These are phyloP conservation scores for Fusarium circinatum DNA, from an alignment of 2,329 filamentous ascomycete species.

Conservation along the genomic window DNA sequence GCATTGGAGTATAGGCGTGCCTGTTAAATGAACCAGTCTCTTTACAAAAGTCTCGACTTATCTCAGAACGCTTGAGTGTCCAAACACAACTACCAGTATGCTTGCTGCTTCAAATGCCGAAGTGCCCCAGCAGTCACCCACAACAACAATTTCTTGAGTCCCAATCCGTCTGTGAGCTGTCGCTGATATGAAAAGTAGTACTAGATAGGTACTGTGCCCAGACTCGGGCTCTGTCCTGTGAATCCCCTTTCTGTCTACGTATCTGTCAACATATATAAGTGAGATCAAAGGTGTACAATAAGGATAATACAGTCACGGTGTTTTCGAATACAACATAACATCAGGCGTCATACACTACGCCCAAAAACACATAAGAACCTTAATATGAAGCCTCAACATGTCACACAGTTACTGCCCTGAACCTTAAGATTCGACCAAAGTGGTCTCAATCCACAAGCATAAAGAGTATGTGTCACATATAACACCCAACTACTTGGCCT, in stretches of 20 bases:
- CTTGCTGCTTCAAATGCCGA: neutral
- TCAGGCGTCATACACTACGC: neutral
- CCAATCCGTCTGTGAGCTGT: neutral
- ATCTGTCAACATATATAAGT: neutral
- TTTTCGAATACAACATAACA: neutral
- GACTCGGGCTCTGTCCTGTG: neutral
- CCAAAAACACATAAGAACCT: neutral
- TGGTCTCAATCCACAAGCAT: neutral
- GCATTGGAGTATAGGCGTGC: constrained; percentile 45
- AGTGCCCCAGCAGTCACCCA: neutral
- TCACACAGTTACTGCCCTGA: neutral
- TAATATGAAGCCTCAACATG: neutral
- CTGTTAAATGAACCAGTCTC: constrained; percentile 33
- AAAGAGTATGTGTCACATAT: neutral
- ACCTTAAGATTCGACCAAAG: neutral
- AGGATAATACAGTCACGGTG: neutral
- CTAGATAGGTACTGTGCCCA: neutral
- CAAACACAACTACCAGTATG: constrained; percentile 4
- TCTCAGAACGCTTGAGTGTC: constrained; percentile 16
- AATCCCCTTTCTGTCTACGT: neutral
- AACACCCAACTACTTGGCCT: neutral
- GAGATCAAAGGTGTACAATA: neutral
- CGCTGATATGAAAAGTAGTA: neutral
- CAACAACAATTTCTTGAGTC: neutral
- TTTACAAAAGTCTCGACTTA: constrained; percentile 14